Evolutionary conservation across 2,329 filamentous ascomycete genomes (phyloP), one percentile per base, ranked within the genome.

Genomic region (Zelopaecilomyces penicillatus): DNA sequence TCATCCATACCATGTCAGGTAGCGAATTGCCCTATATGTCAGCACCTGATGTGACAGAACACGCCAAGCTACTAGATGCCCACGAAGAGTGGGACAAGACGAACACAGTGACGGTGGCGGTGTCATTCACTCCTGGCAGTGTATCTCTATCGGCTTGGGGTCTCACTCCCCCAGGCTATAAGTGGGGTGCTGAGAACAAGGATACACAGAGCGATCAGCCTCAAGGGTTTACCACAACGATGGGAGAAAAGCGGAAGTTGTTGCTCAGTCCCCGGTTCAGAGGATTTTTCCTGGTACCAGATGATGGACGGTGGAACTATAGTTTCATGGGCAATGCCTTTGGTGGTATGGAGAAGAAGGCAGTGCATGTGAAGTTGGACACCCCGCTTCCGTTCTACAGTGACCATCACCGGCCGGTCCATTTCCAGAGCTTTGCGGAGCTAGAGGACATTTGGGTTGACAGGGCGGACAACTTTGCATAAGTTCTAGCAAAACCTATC

Each of bases 11-110:
- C 1, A 81, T 91, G 54, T 91, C 90, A 30, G 91, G 93, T 52
- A 95, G 93, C 60, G 93, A 98, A 68, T 80, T 91, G 37, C 87
- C 87, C 5, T 97, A 96, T 74, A 97, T 98, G 90, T 89, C 88
- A 11, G 86, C 93, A 2, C 80, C 83, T 57, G 93, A 98, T 64
- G 91, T 97, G 41, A 98, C 93, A 3, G 87, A 91, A 63, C 93
- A 98, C 61, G 82, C 94, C 27, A 85, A 86, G 44, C 75, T 98
- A 30, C 91, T 96, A 71, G 87, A 93, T 52, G 73, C 81, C 2
- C 90, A 98, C 64, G 52, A 55, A 9, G 58, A 66, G 39, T 67
- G 70, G 50, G 85, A 95, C 65, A 78, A 79, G 64, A 85, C 87
- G 64, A 93, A 89, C 71, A 95, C 88, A 0, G 81, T 96, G 45